A percentile compares a stretch with the other conserved stretches of the same genome.
Conservation (phyloP, 106 monocot genomes). For the Dioscorea dumetorum region DNA sequence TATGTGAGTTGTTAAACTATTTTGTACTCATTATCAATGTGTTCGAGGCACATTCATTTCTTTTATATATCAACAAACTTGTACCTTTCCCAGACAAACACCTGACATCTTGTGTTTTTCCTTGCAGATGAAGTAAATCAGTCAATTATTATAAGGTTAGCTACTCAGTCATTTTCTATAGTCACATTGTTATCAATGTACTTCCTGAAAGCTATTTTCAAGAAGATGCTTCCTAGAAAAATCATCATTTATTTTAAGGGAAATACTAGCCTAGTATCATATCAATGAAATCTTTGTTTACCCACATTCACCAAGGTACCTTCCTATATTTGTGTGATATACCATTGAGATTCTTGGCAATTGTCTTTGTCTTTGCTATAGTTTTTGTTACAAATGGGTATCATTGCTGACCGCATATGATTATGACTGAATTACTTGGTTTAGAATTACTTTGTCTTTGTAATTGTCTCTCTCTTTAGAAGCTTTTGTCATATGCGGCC, state of each 20-base stretch:
- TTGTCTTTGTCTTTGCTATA: too few relatives aligned
- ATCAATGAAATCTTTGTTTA: too few relatives aligned
- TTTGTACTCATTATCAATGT: background rate
- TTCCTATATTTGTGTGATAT: too few relatives aligned
- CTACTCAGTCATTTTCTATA: background rate
- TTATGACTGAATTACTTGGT: too few relatives aligned
- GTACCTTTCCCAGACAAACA: constrained; percentile 52
- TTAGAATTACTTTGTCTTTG: too few relatives aligned
- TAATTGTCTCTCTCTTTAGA: too few relatives aligned
- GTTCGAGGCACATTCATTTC: background rate
- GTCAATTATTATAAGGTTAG: constrained; percentile 96
- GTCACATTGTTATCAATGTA: background rate
- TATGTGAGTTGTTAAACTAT: constrained; percentile 57
- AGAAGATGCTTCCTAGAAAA: background rate
- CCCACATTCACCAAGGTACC: too few relatives aligned
- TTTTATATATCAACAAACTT: background rate
- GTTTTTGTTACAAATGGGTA: too few relatives aligned
- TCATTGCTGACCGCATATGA: too few relatives aligned
- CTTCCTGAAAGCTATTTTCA: background rate
- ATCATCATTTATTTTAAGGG: background rate
- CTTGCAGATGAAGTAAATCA: constrained; percentile 97
- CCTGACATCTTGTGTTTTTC: constrained; percentile 6
- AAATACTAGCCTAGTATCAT: background rate
- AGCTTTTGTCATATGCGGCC: background rate
- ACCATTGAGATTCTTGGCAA: too few relatives aligned